These are phyloP conservation scores for Sclerotinia nivalis DNA, from an alignment of 2,329 filamentous ascomycete species.

Conservation along the genomic window DNA sequence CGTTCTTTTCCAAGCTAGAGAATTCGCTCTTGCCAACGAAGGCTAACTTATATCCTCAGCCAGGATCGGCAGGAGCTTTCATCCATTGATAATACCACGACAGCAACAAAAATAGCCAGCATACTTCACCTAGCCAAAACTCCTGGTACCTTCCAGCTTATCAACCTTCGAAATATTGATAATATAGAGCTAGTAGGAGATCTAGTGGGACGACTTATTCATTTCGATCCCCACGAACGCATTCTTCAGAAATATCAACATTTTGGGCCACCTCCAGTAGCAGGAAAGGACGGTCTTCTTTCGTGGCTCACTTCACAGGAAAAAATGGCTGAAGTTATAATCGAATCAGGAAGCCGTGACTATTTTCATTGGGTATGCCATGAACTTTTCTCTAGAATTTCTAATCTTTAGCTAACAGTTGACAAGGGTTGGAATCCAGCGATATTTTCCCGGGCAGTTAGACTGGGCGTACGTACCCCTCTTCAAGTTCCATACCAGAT, in stretches of 20 bases:
- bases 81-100: background rate
- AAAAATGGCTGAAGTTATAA: background rate
- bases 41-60: slow-evolving; percentile 7
- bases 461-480: background rate
- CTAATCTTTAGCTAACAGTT: background rate
- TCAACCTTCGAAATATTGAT: background rate
- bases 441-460: slow-evolving; percentile 9
- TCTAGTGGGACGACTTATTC: slow-evolving; percentile 9
- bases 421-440: slow-evolving; percentile 13
- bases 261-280: slow-evolving; percentile 8
- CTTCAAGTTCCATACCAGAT: slow-evolving; percentile 6
- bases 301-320: slow-evolving; percentile 14
- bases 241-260: background rate
- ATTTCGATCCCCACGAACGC: background rate
- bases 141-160: background rate
- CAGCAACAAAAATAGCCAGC: background rate
- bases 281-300: slow-evolving; percentile 6
- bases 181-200: background rate
- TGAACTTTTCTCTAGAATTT: background rate
- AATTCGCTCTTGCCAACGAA: background rate
- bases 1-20: background rate
- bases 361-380: slow-evolving; percentile 14
- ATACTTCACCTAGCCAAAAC: background rate
- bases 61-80: background rate
- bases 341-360: background rate